A percentile compares a stretch with the other conserved stretches of the same genome.
Conservation (phyloP, 148 eudicot species). For the Rhododendron vialii region DNA sequence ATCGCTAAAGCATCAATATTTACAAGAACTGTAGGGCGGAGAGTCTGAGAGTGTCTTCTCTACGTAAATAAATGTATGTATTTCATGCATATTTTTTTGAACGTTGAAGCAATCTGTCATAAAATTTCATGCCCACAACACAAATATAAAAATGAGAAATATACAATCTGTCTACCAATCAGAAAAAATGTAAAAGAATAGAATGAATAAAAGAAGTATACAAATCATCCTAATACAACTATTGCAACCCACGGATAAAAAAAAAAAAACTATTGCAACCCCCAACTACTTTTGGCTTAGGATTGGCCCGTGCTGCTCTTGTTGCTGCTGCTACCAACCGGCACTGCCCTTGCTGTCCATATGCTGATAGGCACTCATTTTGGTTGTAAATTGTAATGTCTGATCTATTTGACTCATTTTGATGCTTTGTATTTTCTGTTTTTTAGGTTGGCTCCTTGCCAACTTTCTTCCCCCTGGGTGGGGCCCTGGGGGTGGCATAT, state of each 20-base stretch:
- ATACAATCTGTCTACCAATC: background rate
- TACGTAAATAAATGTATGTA: too few relatives aligned
- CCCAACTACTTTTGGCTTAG: background rate
- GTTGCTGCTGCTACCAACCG: background rate
- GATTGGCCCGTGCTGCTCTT: background rate
- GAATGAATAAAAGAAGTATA: background rate
- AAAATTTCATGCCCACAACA: background rate
- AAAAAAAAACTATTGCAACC: background rate
- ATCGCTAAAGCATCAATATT: background rate
- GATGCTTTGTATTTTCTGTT: too few relatives aligned
- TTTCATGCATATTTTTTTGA: background rate
- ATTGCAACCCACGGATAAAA: background rate
- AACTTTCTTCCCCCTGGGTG: background rate
- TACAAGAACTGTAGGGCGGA: background rate
- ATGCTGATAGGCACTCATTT: background rate
- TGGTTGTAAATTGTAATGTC: background rate
- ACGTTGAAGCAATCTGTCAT: background rate
- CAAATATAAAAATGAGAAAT: background rate
- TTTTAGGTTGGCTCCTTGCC: background rate
- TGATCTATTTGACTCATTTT: background rate
- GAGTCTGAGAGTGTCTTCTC: background rate
- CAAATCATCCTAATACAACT: background rate
- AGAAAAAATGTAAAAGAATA: background rate
- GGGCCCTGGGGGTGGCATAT: background rate
- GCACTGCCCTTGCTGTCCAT: background rate